phyloP scores from a whole-genome alignment of 2,329 filamentous ascomycete genomes.

The Fusarium mangiferae region DNA sequence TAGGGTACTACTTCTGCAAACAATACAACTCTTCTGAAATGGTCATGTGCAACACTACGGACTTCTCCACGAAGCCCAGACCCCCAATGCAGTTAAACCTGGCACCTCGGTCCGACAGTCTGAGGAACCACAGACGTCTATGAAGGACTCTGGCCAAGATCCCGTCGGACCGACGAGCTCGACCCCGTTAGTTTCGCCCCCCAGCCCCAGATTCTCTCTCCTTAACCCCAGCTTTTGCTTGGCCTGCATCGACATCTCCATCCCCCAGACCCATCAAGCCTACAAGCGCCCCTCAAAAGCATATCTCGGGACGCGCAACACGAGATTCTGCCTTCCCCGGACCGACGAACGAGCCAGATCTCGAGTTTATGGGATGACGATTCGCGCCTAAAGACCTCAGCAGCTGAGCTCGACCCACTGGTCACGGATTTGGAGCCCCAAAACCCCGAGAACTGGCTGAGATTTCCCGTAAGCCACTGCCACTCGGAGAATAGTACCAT shows the following conservation, averaged over 20 bases:
- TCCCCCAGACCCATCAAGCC: conserved; percentile 14
- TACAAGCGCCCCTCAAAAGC: neutral
- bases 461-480: neutral
- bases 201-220: conserved; percentile 28
- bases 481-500: neutral
- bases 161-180: conserved; percentile 28
- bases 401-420: neutral
- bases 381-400: conserved; percentile 4
- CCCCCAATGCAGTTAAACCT: neutral
- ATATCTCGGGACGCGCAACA: neutral
- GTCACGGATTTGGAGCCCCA: neutral
- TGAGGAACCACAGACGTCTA: neutral
- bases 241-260: neutral
- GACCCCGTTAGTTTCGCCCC: conserved; percentile 8
- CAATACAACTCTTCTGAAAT: no score
- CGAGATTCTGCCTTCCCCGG: conserved; percentile 1
- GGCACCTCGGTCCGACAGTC: neutral
- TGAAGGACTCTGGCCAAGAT: neutral
- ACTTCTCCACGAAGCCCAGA: neutral
- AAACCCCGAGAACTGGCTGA: neutral
- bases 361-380: conserved; percentile 10
- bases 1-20: neutral
- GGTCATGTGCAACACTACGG: neutral
- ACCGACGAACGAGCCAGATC: conserved; percentile 9
- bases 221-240: conserved; percentile 33